These are phyloP conservation scores for Avicennia marina DNA, from an alignment of 257 asterid species.

Conservation along the genomic window DNA sequence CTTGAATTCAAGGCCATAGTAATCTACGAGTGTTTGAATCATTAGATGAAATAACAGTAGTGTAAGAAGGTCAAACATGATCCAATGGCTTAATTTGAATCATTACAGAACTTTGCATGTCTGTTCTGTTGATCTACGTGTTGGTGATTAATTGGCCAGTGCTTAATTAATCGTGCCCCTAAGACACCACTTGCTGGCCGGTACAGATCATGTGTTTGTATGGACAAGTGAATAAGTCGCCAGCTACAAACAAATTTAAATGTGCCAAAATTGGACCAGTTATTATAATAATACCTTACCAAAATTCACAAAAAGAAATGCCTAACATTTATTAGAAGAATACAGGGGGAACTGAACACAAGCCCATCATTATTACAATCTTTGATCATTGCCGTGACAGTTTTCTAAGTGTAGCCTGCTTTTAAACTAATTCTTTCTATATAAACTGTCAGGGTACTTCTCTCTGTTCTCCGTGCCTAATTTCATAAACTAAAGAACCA, in stretches of 20 bases:
- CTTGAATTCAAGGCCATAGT: too few relatives aligned
- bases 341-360: constrained; percentile 20
- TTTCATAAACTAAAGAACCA: not conserved
- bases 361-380: constrained; percentile 20
- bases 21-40: too few relatives aligned
- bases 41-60: too few relatives aligned
- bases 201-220: constrained; percentile 28
- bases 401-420: not conserved
- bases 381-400: constrained; percentile 24
- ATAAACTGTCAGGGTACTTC: constrained; percentile 41
- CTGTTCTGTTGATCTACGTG: too few relatives aligned
- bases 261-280: constrained; percentile 29
- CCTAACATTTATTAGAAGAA: constrained; percentile 31
- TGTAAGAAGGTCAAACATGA: too few relatives aligned
- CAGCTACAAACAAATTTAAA: constrained; percentile 24
- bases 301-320: constrained; percentile 43
- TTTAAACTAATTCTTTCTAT: too few relatives aligned
- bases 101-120: too few relatives aligned
- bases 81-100: too few relatives aligned
- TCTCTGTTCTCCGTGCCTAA: constrained; percentile 29
- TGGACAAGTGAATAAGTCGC: constrained; percentile 30
- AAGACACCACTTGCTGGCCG: too few relatives aligned
- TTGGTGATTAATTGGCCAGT: too few relatives aligned
- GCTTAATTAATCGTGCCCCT: not conserved
- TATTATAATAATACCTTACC: constrained; percentile 23